phyloP scores from a whole-genome alignment of 2,329 filamentous ascomycete species.

The Nothomitra cinnamomea region DNA sequence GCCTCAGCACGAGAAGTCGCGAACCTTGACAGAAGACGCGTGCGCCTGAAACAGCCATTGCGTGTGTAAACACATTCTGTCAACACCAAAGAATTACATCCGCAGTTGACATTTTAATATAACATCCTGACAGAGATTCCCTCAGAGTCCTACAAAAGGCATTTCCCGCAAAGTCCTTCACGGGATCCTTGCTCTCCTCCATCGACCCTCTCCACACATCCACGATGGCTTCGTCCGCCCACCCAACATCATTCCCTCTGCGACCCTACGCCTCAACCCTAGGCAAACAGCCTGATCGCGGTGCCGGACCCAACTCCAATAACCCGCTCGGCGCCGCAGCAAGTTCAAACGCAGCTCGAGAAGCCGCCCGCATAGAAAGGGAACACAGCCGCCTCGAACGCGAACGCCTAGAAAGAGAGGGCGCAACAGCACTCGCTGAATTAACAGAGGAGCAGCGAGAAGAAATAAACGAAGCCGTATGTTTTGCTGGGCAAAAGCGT shows the following conservation, averaged over 20 bases:
- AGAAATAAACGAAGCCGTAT: conserved; percentile 84
- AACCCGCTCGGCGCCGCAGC: conserved; percentile 3
- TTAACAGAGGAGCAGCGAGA: conserved; percentile 79
- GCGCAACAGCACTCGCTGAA: conserved; percentile 31
- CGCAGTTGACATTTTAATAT: no score
- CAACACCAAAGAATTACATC: no score
- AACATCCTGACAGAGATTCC: no score
- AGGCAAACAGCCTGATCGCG: conserved; percentile 32
- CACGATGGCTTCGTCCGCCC: conserved; percentile 19
- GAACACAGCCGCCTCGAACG: conserved; percentile 24
- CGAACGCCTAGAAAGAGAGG: conserved; percentile 27
- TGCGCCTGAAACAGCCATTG: no score
- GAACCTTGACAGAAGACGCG: no score
- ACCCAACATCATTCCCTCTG: conserved; percentile 35
- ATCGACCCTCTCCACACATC: not conserved
- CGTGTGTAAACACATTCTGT: no score
- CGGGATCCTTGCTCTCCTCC: no score
- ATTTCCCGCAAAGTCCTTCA: no score
- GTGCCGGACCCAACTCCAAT: conserved; percentile 20
- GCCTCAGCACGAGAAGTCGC: no score
- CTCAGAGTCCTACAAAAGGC: no score
- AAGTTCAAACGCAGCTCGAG: conserved; percentile 1
- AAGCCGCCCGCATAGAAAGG: conserved; percentile 18
- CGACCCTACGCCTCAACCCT: conserved; percentile 35
- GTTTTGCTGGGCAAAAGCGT: conserved; percentile 19